These are phyloP conservation scores for Podila verticillata DNA, from an alignment of 192 early-diverging fungal species.

Conservation along the genomic window DNA sequence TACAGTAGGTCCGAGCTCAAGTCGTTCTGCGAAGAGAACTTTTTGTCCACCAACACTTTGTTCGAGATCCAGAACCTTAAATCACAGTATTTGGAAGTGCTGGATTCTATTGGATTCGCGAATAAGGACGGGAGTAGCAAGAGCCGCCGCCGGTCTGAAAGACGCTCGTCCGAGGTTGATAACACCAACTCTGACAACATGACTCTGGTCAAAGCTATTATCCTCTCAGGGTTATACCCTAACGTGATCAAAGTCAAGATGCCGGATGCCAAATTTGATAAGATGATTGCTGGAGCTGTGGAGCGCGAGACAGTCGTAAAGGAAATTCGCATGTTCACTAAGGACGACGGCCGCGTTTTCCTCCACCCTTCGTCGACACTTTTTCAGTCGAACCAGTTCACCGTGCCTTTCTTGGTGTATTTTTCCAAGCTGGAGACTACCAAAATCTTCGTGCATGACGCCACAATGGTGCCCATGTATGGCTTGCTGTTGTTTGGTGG, in stretches of 20 bases:
- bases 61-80: conserved; percentile 69
- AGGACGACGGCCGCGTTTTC: conserved; percentile 77
- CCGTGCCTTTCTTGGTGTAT: conserved; percentile 75
- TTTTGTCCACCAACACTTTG: conserved; percentile 69
- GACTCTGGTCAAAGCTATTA: conserved; percentile 73
- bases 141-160: conserved; percentile 20
- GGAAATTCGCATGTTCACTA: conserved; percentile 78
- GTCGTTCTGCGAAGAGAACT: conserved; percentile 61
- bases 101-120: conserved; percentile 72
- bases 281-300: conserved; percentile 76
- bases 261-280: conserved; percentile 79
- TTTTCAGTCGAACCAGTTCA: conserved; percentile 68
- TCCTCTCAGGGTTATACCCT: conserved; percentile 86
- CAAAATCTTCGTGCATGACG: conserved; percentile 75
- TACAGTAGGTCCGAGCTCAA: conserved; percentile 31
- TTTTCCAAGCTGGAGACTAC: conserved; percentile 71
- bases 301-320: conserved; percentile 74
- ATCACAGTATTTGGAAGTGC: conserved; percentile 65
- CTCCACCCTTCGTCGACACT: conserved; percentile 86
- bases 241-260: conserved; percentile 76
- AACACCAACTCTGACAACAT: conserved; percentile 64
- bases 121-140: conserved; percentile 2
- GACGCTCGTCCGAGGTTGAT: conserved; percentile 31
- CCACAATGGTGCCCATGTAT: conserved; percentile 71
- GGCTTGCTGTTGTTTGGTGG: conserved; percentile 88